These are phyloP conservation scores for Curvularia spicifera DNA, from an alignment of 2,329 filamentous ascomycete species.

Conservation along the genomic window DNA sequence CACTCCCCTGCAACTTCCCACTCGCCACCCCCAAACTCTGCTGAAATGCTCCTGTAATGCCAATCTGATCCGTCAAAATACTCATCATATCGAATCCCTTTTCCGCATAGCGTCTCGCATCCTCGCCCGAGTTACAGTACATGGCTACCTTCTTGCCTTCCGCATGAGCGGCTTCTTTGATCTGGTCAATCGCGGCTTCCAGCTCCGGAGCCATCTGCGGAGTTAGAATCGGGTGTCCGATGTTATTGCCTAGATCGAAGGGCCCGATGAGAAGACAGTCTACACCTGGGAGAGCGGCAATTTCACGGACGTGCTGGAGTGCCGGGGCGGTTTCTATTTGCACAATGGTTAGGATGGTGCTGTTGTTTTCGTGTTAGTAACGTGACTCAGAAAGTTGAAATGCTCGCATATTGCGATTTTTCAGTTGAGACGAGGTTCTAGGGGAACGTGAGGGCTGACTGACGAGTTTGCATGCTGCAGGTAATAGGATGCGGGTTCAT, in stretches of 20 bases:
- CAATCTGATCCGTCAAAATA: slow-evolving; percentile 54
- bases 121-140: slow-evolving; percentile 60
- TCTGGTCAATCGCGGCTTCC: slow-evolving; percentile 58
- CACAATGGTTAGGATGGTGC: slow-evolving; percentile 58
- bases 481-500: slow-evolving; percentile 55
- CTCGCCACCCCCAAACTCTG: slow-evolving; percentile 45
- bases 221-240: slow-evolving; percentile 60
- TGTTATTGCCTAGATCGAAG: slow-evolving; percentile 64
- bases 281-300: slow-evolving; percentile 60
- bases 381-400: not conserved
- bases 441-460: not conserved
- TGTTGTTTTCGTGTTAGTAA: slow-evolving; percentile 10
- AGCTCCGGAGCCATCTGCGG: slow-evolving; percentile 57
- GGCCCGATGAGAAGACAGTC: slow-evolving; percentile 62
- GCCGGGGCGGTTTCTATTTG: slow-evolving; percentile 56
- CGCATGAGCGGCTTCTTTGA: slow-evolving; percentile 59
- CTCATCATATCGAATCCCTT: slow-evolving; percentile 63
- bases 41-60: slow-evolving; percentile 52
- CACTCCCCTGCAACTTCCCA: slow-evolving; percentile 25
- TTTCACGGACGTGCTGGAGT: slow-evolving; percentile 52
- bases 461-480: slow-evolving; percentile 59
- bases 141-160: slow-evolving; percentile 63
- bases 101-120: slow-evolving; percentile 59
- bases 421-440: not conserved
- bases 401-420: not conserved